These are phyloP conservation scores for Cytospora chrysosperma DNA, from an alignment of 2,329 filamentous ascomycete species.

Conservation along the genomic window DNA sequence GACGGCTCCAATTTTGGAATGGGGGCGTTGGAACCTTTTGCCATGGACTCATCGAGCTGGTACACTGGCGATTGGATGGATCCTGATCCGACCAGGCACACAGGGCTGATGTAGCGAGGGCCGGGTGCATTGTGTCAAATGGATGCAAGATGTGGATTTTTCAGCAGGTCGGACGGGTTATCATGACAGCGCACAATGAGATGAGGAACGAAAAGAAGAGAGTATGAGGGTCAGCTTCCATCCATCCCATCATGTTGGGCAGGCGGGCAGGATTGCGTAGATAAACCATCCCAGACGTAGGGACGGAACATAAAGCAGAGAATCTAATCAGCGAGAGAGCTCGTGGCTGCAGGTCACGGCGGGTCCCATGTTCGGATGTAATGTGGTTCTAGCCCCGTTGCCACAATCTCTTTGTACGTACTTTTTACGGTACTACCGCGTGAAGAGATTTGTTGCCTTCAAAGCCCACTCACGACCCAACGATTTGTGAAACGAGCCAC, in stretches of 20 bases:
- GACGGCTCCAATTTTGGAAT: constrained; percentile 36
- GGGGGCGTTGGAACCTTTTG: constrained; percentile 28
- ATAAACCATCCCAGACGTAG: neutral
- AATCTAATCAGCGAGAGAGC: neutral
- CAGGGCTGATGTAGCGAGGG: constrained; percentile 19
- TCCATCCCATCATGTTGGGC: neutral
- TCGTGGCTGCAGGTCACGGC: neutral
- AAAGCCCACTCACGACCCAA: neutral
- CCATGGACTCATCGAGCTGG: constrained; percentile 27
- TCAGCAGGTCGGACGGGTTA: neutral
- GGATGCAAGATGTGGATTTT: neutral
- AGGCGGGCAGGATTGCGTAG: neutral
- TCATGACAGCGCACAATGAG: neutral
- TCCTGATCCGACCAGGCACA: constrained; percentile 15
- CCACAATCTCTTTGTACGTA: neutral
- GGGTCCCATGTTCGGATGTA: neutral
- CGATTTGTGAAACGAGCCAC: neutral
- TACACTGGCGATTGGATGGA: constrained; percentile 25
- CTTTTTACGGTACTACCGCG: too few species aligned
- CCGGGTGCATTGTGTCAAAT: neutral
- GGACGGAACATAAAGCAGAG: neutral
- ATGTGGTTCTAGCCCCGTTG: neutral
- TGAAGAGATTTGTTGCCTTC: neutral
- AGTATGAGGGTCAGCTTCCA: constrained; percentile 31
- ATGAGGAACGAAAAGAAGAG: neutral